Conservation (phyloP, 2,329 filamentous ascomycete genomes). For the Dryadomyces quercivorus region DNA sequence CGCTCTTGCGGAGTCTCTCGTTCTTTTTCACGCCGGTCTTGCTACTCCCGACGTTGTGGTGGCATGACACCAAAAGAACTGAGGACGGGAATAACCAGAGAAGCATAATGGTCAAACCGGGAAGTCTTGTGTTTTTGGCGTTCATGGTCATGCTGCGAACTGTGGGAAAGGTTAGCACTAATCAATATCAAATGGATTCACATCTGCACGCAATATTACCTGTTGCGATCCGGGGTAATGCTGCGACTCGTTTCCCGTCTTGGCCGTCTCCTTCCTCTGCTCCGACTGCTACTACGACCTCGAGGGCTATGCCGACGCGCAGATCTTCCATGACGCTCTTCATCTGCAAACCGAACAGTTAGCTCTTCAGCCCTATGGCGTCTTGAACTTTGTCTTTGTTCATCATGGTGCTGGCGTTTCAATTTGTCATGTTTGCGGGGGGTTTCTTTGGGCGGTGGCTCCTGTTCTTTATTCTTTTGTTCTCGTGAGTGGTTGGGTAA, state of each 20-base stretch:
- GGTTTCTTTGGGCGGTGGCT: background rate
- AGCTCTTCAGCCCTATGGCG: background rate
- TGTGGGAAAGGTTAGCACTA: background rate
- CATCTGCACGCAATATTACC: background rate
- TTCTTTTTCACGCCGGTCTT: background rate
- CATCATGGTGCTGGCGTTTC: background rate
- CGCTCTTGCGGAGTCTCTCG: background rate
- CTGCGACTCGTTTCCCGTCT: constrained; percentile 4
- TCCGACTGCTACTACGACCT: no score
- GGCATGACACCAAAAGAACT: background rate
- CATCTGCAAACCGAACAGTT: background rate
- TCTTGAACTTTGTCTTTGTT: background rate
- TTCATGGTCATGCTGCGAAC: background rate
- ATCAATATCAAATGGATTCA: background rate
- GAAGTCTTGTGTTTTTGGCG: background rate
- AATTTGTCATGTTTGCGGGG: background rate
- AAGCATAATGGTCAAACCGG: background rate
- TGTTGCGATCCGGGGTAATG: background rate
- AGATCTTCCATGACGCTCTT: background rate
- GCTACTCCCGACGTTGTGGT: background rate
- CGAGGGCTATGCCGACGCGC: background rate
- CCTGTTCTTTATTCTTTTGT: background rate
- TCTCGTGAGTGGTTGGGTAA: background rate
- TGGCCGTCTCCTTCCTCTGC: background rate
- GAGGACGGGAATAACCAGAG: background rate